Percentiles rank a stretch among this genome's conserved stretches.
Evolutionary conservation across 75 land plant genomes (phyloP).

Genomic region (Isoetes taiwanensis): DNA sequence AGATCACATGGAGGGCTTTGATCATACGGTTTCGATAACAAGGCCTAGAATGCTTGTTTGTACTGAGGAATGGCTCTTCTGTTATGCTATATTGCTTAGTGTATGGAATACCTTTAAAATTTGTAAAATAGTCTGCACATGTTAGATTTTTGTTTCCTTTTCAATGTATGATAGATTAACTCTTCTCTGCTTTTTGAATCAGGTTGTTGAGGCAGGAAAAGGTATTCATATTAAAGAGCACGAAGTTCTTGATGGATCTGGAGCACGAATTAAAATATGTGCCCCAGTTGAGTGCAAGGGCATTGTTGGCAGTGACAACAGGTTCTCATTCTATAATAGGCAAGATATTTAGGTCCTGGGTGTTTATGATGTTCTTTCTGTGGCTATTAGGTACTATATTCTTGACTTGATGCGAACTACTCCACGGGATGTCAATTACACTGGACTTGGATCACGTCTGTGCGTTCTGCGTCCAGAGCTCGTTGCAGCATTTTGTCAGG

Average conservation of each 20-base stretch:
- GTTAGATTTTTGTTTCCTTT: no score
- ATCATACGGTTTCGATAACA: no score
- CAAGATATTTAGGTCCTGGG: no score
- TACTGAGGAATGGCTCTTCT: no score
- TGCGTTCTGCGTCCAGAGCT: constrained; percentile 90
- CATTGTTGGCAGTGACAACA: constrained; percentile 98
- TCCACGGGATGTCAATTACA: constrained; percentile 86
- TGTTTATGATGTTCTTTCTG: neutral
- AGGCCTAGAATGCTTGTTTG: no score
- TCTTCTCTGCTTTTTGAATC: no score
- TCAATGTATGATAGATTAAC: constrained; percentile 5
- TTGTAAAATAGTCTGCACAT: no score
- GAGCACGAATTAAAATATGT: constrained; percentile 60
- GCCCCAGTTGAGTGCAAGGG: constrained; percentile 99
- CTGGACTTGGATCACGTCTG: constrained; percentile 65
- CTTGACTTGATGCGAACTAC: constrained; percentile 94
- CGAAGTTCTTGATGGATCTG: constrained; percentile 77
- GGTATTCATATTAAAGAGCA: constrained; percentile 85
- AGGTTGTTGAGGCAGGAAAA: constrained; percentile 94
- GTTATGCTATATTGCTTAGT: no score
- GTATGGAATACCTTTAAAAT: no score
- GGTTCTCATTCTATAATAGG: no score
- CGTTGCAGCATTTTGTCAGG: constrained; percentile 78
- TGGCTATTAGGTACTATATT: constrained; percentile 63
- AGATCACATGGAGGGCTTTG: no score